phyloP scores from a whole-genome alignment of 768 basidiomycete genomes.

The Naganishia onofrii region DNA sequence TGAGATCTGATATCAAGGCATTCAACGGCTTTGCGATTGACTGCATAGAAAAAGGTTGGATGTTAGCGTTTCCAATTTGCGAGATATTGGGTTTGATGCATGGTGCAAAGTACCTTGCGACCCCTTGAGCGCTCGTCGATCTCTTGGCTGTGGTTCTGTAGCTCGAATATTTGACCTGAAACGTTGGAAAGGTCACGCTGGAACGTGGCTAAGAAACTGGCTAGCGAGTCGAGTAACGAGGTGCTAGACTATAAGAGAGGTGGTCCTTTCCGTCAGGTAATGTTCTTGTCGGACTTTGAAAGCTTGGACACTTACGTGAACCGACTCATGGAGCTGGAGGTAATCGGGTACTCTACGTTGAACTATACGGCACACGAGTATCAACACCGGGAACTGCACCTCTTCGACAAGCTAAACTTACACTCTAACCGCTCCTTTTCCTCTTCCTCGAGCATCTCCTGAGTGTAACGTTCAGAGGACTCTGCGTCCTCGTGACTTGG shows the following conservation, averaged over 20 bases:
- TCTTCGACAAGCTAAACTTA: background rate
- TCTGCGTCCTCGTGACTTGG: background rate
- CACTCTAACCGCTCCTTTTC: background rate
- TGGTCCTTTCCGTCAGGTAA: too few relatives aligned
- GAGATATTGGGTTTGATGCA: background rate
- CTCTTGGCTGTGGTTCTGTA: constrained; percentile 83
- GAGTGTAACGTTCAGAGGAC: background rate
- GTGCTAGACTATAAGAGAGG: constrained; percentile 73
- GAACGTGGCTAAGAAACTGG: constrained; percentile 89
- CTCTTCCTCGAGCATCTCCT: background rate
- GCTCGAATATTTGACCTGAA: constrained; percentile 91
- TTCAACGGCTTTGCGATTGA: constrained; percentile 84
- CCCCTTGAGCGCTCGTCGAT: constrained; percentile 84
- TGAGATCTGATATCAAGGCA: constrained; percentile 72
- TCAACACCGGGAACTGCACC: background rate
- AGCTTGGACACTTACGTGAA: background rate
- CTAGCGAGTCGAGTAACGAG: constrained; percentile 76
- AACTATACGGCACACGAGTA: background rate
- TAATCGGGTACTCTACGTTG: constrained; percentile 22
- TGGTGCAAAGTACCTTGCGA: constrained; percentile 65
- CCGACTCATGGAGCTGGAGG: constrained; percentile 17
- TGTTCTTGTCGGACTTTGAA: background rate
- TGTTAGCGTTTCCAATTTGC: background rate
- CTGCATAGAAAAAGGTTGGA: constrained; percentile 54
- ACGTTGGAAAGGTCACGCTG: constrained; percentile 90